Percentiles rank a stretch among this genome's conserved stretches.
Evolutionary conservation across 345 rosid genomes (phyloP).

Genomic region (Gossypium rotundifolium): DNA sequence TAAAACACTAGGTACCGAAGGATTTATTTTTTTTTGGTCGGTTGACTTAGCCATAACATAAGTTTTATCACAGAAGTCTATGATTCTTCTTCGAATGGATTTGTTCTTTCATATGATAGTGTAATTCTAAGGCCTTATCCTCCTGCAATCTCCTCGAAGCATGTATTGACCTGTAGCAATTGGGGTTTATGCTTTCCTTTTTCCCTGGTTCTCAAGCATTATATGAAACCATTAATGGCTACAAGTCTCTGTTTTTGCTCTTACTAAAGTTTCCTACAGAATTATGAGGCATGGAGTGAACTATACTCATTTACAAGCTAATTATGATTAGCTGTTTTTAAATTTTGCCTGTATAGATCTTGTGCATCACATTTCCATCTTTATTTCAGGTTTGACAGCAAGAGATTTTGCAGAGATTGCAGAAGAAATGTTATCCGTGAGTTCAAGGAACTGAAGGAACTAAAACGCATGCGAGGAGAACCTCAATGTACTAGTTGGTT

Average conservation of each 20-base stretch:
- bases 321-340: too few relatives aligned
- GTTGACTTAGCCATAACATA: too few relatives aligned
- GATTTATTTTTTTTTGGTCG: too few relatives aligned
- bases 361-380: background rate
- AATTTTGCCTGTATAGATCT: too few relatives aligned
- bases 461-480: conserved; percentile 77
- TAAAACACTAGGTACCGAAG: too few relatives aligned
- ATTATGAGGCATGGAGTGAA: background rate
- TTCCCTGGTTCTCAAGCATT: background rate
- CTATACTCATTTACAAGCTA: too few relatives aligned
- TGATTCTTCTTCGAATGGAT: too few relatives aligned
- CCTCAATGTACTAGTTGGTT: conserved; percentile 84
- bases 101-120: too few relatives aligned
- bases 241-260: background rate
- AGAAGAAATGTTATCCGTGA: conserved; percentile 85
- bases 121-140: too few relatives aligned
- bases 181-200: background rate
- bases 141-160: background rate
- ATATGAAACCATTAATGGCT: background rate
- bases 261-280: too few relatives aligned
- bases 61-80: too few relatives aligned
- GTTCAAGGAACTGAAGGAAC: conserved; percentile 91
- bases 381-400: conserved; percentile 76
- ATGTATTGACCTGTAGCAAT: background rate
- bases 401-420: conserved; percentile 97